phyloP scores from a whole-genome alignment of 768 basidiomycete genomes.

The Pholiota microspora region DNA sequence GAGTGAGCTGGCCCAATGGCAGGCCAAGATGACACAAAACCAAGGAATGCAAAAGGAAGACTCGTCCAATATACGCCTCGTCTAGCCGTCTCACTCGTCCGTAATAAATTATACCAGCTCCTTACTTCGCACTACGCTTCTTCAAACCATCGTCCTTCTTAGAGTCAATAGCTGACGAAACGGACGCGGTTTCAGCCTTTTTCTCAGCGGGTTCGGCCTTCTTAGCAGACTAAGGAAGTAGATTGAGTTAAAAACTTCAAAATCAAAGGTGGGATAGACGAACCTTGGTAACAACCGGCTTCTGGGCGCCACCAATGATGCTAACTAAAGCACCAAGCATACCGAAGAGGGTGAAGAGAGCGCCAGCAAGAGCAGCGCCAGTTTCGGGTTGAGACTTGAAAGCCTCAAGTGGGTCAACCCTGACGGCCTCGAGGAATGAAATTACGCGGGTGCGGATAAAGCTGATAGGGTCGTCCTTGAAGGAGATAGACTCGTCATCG shows the following conservation, averaged over 20 bases:
- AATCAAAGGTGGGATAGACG: conserved; percentile 16
- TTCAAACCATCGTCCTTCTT: conserved; percentile 75
- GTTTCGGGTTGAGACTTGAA: conserved; percentile 90
- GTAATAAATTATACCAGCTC: conserved; percentile 13
- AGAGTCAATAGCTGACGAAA: conserved; percentile 69
- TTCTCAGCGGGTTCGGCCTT: conserved; percentile 72
- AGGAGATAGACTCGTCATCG: conserved; percentile 44
- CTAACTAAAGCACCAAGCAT: conserved; percentile 82
- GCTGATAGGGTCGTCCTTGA: conserved; percentile 72
- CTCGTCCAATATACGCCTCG: not conserved
- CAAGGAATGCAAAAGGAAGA: conserved; percentile 12
- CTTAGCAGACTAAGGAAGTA: conserved; percentile 55
- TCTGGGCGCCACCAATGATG: conserved; percentile 69
- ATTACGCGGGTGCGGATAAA: conserved; percentile 79
- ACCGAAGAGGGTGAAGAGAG: conserved; percentile 76
- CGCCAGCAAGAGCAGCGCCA: conserved; percentile 72
- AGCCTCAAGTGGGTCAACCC: conserved; percentile 73
- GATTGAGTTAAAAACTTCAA: not conserved
- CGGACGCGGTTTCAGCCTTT: conserved; percentile 61
- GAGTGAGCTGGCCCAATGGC: conserved; percentile 7
- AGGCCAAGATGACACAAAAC: conserved; percentile 9
- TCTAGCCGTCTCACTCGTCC: not conserved
- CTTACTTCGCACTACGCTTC: conserved; percentile 57
- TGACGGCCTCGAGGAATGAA: conserved; percentile 77
- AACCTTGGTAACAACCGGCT: conserved; percentile 73